Conservation (phyloP, 1,139 yeast genomes). For the Blastobotrys capitulatus region DNA sequence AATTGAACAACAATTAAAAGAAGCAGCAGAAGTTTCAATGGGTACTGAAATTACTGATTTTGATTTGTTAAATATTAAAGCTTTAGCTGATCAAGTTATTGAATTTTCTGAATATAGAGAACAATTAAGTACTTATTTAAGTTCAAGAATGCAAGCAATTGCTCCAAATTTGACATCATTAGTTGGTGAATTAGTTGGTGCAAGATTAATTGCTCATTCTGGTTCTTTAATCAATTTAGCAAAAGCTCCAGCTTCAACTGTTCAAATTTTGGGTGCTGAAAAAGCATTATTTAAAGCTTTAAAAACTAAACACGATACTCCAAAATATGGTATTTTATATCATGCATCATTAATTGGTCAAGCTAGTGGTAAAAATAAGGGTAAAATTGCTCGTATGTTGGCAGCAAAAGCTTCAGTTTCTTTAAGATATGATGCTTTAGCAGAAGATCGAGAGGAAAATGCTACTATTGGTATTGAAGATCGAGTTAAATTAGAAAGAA, state of each 20-base stretch:
- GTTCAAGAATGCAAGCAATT: conserved; percentile 94
- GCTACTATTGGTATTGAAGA: conserved; percentile 92
- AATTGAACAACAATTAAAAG: conserved; percentile 49
- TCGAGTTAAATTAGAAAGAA: conserved; percentile 88
- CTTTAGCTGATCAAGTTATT: conserved; percentile 91
- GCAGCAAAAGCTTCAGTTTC: conserved; percentile 99
- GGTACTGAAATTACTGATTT: conserved; percentile 93
- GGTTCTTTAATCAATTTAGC: conserved; percentile 93
- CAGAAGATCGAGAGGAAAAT: conserved; percentile 87
- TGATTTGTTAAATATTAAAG: conserved; percentile 79
- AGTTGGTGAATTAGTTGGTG: conserved; percentile 98
- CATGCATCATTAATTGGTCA: conserved; percentile 97
- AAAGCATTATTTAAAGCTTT: conserved; percentile 98
- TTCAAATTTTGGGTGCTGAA: conserved; percentile 98
- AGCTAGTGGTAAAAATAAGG: conserved; percentile 97
- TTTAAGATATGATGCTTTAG: conserved; percentile 90
- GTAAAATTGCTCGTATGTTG: conserved; percentile 96
- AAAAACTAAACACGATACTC: conserved; percentile 97
- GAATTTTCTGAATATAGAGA: conserved; percentile 94
- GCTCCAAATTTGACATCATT: conserved; percentile 95
- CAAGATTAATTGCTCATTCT: conserved; percentile 94
- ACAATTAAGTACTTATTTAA: conserved; percentile 79
- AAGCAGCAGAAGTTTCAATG: conserved; percentile 98
- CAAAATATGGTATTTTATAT: conserved; percentile 94
- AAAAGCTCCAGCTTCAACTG: conserved; percentile 97